phyloP scores from a whole-genome alignment of 2,329 filamentous ascomycete species.

The Curvularia sp. region DNA sequence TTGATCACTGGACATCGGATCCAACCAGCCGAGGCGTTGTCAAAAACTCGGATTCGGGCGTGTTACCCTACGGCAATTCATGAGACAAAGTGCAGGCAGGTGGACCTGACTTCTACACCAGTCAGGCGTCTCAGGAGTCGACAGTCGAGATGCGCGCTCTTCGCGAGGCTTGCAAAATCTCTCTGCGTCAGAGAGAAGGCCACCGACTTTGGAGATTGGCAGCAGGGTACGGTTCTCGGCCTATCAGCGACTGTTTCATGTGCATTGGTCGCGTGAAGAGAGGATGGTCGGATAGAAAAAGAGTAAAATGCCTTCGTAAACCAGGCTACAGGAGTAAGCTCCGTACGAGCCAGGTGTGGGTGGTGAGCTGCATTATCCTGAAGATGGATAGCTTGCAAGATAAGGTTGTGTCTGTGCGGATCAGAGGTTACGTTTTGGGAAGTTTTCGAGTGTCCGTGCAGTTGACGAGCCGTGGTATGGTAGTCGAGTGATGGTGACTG shows the following conservation, averaged over 20 bases:
- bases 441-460: slow-evolving; percentile 7
- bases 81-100: slow-evolving; percentile 50
- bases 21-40: slow-evolving; percentile 50
- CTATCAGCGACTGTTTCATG: slow-evolving; percentile 52
- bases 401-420: slow-evolving; percentile 33
- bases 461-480: slow-evolving; percentile 29
- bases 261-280: slow-evolving; percentile 53
- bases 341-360: slow-evolving; percentile 45
- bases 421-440: slow-evolving; percentile 19
- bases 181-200: slow-evolving; percentile 48
- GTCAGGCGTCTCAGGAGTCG: slow-evolving; percentile 52
- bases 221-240: slow-evolving; percentile 55
- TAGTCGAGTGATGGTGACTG: slow-evolving; percentile 6
- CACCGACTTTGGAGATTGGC: slow-evolving; percentile 55
- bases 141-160: slow-evolving; percentile 49
- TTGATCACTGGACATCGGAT: slow-evolving; percentile 47
- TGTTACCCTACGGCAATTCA: slow-evolving; percentile 53
- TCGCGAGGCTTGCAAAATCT: slow-evolving; percentile 26
- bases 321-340: slow-evolving; percentile 42
- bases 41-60: slow-evolving; percentile 46
- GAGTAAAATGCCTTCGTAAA: slow-evolving; percentile 47
- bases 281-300: slow-evolving; percentile 48
- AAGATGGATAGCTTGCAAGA: slow-evolving; percentile 49
- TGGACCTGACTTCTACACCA: slow-evolving; percentile 45
- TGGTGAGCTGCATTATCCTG: slow-evolving; percentile 51